Evolutionary conservation across 805 yeast genomes (phyloP).

Genomic region (Yarrowia deformans): DNA sequence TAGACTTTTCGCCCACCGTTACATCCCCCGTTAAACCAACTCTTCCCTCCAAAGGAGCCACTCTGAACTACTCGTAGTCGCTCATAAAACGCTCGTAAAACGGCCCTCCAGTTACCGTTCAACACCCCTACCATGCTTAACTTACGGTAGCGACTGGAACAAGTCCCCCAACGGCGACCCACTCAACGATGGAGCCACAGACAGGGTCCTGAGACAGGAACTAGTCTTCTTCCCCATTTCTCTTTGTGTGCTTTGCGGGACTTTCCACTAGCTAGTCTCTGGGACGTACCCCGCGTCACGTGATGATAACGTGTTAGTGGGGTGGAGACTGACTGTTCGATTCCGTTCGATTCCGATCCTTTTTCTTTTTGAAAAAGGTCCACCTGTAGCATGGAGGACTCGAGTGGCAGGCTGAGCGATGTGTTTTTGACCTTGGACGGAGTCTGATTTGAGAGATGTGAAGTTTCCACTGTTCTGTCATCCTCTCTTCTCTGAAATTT

Average conservation of each 20-base stretch:
- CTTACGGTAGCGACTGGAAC: background rate
- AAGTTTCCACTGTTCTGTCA: background rate
- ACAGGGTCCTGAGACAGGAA: background rate
- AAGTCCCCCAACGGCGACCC: background rate
- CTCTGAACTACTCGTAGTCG: too few relatives aligned
- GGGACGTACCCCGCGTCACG: slow-evolving; percentile 4
- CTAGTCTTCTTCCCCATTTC: background rate
- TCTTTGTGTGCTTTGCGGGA: slow-evolving; percentile 7
- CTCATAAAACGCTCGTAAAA: background rate
- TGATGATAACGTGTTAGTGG: background rate
- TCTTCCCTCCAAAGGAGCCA: background rate
- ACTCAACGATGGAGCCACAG: background rate
- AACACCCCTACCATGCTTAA: background rate
- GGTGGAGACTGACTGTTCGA: too few relatives aligned
- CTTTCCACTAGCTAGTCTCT: background rate
- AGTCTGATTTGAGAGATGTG: too few relatives aligned
- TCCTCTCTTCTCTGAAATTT: background rate
- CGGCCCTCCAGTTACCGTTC: background rate
- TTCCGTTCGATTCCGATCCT: too few relatives aligned
- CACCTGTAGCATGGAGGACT: too few relatives aligned
- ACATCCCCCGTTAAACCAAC: too few relatives aligned
- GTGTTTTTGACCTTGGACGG: too few relatives aligned
- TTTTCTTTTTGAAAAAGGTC: too few relatives aligned
- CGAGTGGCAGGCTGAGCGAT: too few relatives aligned
- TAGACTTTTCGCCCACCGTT: too few relatives aligned